Base-by-base conservation (phyloP, 192 early-diverging fungal genomes). In the Entomortierella lignicola region DNA sequence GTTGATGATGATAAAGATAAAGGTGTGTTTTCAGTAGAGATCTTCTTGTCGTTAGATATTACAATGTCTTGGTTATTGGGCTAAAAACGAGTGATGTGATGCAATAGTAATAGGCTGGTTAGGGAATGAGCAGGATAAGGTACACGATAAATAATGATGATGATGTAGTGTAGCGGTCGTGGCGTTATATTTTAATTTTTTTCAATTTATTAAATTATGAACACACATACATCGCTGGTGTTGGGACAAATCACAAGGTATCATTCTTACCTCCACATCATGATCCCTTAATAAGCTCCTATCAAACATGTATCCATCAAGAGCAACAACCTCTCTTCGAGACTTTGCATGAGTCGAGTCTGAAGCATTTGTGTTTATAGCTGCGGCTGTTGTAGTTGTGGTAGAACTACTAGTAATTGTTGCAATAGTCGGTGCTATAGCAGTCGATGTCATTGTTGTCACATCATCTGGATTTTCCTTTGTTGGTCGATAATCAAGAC, bases 281-380 rank as follows among this genome's bases (percentile, higher is more conserved):
- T 57, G 34, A 58, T 68, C 66, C 55, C 44, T 26, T 47, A 53
- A 41, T n/a, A 58, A 29, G 25, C 66, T 58, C 13, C 55, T 50
- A 31, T 68, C 55, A 55, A 56, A 66, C 53, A 66, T 66, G 53
- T 34, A 44, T 43, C 47, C 64, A 37, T 50, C 48, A 20, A 66
- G 17, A 7, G 64, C 31, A 51, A 31, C 31, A 29, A 63, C 50
- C 30, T 63, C 61, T 0, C 61, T 43, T 51, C 48, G 23, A 10
- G 43, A 50, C 15, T 44, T 26, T 20, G 29, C 30, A 23, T 26
- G 20, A 12, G 61, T 29, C 1, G 17, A 31, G 26, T 63, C 43
- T 13, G 53, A 37, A 29, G 23, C 8, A 31, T 8, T 30, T 27
- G 48, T 18, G 15, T 43, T 34, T 30, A 23, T 54, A 4, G 53